These are phyloP conservation scores for Pestalotiopsis sp. DNA, from an alignment of 2,329 filamentous ascomycete species.

Conservation along the genomic window DNA sequence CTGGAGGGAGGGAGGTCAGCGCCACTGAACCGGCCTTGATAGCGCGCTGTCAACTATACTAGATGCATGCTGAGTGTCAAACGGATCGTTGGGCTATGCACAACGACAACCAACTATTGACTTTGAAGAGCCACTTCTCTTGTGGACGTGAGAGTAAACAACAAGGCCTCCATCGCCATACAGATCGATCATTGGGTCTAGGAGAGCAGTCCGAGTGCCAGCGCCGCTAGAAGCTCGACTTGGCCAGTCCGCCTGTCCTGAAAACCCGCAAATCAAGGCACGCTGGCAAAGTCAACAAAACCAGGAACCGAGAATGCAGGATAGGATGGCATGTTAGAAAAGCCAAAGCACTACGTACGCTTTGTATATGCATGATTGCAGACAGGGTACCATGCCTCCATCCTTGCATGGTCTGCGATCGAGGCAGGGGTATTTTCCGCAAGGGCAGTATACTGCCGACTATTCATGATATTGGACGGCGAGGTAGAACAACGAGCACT, in stretches of 20 bases:
- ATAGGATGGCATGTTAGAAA: not conserved
- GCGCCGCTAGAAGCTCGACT: too few species aligned
- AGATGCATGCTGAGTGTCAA: not conserved
- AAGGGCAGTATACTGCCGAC: not conserved
- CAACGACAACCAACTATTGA: not conserved
- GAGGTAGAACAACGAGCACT: not conserved
- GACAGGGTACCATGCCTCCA: not conserved
- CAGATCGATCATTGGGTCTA: not conserved
- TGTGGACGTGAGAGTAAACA: not conserved
- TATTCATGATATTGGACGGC: not conserved
- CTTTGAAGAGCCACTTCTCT: not conserved
- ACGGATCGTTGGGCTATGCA: not conserved
- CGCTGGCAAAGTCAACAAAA: not conserved
- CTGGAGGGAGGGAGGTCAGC: not conserved
- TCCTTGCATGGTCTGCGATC: not conserved
- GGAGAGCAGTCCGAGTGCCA: too few species aligned
- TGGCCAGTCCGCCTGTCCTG: too few species aligned
- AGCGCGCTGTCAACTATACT: not conserved
- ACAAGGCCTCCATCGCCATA: not conserved
- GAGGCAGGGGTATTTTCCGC: not conserved
- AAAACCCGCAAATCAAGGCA: too few species aligned
- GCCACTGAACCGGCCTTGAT: not conserved
- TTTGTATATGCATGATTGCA: not conserved
- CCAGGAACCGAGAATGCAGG: not conserved
- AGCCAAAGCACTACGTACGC: not conserved